Evolutionary conservation across 148 eudicot species (phyloP).

Genomic region (Arbutus unedo): DNA sequence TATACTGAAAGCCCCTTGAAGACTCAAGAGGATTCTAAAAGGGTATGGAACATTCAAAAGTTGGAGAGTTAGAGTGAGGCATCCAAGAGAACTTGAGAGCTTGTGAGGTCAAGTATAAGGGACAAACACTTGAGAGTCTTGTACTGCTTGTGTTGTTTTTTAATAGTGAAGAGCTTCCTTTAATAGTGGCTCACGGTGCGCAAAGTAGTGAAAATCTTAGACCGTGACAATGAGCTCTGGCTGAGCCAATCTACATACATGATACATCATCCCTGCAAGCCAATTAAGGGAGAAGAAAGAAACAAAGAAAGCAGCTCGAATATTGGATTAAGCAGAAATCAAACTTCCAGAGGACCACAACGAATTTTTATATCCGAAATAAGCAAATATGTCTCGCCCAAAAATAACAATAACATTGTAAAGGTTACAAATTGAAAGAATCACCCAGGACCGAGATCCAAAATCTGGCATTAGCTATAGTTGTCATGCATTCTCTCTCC

Average conservation of each 20-base stretch:
- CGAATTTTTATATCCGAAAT: constrained; percentile 3
- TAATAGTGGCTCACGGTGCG: too few relatives aligned
- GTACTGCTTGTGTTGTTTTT: too few relatives aligned
- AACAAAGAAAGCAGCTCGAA: background rate
- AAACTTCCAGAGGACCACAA: background rate
- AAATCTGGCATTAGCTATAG: constrained; percentile 9
- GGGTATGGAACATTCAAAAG: too few relatives aligned
- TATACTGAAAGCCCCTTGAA: too few relatives aligned
- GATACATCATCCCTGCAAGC: background rate
- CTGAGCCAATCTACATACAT: background rate
- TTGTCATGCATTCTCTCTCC: background rate
- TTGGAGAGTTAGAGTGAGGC: too few relatives aligned
- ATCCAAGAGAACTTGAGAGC: too few relatives aligned
- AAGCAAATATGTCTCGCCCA: constrained; percentile 7
- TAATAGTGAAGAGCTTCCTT: too few relatives aligned
- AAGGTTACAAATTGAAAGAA: constrained; percentile 30
- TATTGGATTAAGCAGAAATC: background rate
- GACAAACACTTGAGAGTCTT: too few relatives aligned
- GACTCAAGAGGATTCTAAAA: too few relatives aligned
- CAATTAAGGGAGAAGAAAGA: background rate
- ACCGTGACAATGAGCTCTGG: too few relatives aligned
- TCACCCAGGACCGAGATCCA: constrained; percentile 23
- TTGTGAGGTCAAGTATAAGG: too few relatives aligned
- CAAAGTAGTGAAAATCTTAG: too few relatives aligned
- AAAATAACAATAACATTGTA: constrained; percentile 7